Conservation (phyloP, 495 filamentous ascomycete species). For the Xylaria intraflava region DNA sequence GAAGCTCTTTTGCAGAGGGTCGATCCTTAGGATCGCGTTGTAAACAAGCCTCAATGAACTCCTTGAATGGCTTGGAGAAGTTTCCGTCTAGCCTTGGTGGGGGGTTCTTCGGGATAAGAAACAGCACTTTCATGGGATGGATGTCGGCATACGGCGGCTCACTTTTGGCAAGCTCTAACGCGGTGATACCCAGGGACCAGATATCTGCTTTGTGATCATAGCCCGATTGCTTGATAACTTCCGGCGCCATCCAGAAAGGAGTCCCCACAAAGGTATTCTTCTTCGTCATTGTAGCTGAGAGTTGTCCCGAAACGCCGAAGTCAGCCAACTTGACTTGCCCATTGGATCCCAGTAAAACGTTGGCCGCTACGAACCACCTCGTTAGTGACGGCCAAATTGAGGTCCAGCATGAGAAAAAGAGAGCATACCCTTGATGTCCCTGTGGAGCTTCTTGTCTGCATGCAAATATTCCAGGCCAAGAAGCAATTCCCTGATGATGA, state of each 20-base stretch:
- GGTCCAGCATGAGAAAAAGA: neutral
- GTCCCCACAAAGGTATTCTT: constrained; percentile 99
- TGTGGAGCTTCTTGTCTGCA: constrained; percentile 87
- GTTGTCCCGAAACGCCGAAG: constrained; percentile 93
- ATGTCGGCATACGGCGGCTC: constrained; percentile 96
- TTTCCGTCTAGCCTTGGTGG: constrained; percentile 77
- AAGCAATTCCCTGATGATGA: constrained; percentile 85
- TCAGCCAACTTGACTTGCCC: constrained; percentile 97
- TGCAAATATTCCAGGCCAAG: constrained; percentile 90
- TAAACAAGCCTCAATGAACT: constrained; percentile 84
- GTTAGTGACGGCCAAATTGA: constrained; percentile 6
- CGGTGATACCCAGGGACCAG: constrained; percentile 98
- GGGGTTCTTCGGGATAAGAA: constrained; percentile 92
- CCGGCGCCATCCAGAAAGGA: constrained; percentile 99
- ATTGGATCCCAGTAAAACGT: constrained; percentile 76
- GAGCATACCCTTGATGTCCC: constrained; percentile 84
- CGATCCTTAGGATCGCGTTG: constrained; percentile 81
- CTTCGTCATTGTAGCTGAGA: constrained; percentile 99
- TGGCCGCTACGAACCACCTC: constrained; percentile 59
- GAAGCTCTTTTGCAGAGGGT: constrained; percentile 77
- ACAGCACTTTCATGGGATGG: constrained; percentile 97
- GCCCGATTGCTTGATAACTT: constrained; percentile 96
- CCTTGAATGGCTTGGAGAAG: constrained; percentile 87
- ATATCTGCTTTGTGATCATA: constrained; percentile 99
- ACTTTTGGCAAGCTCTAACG: constrained; percentile 84